Percentiles rank a stretch among this genome's conserved stretches.
Evolutionary conservation across 805 yeast species (phyloP).

Genomic region (Ogataea paraovalis): DNA sequence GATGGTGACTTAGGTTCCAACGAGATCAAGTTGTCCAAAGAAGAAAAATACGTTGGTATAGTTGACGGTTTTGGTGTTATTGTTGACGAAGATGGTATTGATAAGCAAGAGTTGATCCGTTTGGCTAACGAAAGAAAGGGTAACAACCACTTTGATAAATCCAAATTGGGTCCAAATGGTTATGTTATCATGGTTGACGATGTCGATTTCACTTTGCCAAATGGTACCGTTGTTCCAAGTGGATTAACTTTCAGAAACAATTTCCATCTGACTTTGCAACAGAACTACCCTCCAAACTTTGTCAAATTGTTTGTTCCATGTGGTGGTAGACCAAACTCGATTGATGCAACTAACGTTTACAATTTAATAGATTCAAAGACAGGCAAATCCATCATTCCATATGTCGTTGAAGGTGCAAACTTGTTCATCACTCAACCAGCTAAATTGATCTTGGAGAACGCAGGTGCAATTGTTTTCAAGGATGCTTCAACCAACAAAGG

Average conservation of each 20-base stretch:
- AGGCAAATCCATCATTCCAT: conserved; percentile 75
- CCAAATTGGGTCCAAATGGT: conserved; percentile 69
- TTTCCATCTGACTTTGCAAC: conserved; percentile 73
- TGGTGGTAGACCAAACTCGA: conserved; percentile 98
- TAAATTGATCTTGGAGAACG: conserved; percentile 76
- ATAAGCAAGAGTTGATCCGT: conserved; percentile 70
- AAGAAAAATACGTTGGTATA: conserved; percentile 80
- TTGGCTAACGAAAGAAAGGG: conserved; percentile 76
- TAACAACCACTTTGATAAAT: conserved; percentile 63
- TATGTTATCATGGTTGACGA: conserved; percentile 85
- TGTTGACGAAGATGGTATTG: conserved; percentile 86
- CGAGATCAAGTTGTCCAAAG: conserved; percentile 81
- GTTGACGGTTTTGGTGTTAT: conserved; percentile 96
- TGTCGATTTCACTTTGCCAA: conserved; percentile 70
- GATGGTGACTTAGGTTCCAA: conserved; percentile 98
- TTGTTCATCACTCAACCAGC: conserved; percentile 93
- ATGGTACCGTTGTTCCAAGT: conserved; percentile 68
- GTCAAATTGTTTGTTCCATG: conserved; percentile 93
- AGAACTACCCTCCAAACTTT: conserved; percentile 51
- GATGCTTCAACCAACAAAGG: conserved; percentile 98
- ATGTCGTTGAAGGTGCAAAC: conserved; percentile 96
- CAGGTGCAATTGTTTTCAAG: conserved; percentile 84
- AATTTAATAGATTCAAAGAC: conserved; percentile 68
- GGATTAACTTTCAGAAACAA: conserved; percentile 89
- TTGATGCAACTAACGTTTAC: conserved; percentile 79